Percentiles rank a stretch among this genome's conserved stretches.
Evolutionary conservation across 2,329 filamentous ascomycete species (phyloP).

Genomic region (Aureobasidium musti): DNA sequence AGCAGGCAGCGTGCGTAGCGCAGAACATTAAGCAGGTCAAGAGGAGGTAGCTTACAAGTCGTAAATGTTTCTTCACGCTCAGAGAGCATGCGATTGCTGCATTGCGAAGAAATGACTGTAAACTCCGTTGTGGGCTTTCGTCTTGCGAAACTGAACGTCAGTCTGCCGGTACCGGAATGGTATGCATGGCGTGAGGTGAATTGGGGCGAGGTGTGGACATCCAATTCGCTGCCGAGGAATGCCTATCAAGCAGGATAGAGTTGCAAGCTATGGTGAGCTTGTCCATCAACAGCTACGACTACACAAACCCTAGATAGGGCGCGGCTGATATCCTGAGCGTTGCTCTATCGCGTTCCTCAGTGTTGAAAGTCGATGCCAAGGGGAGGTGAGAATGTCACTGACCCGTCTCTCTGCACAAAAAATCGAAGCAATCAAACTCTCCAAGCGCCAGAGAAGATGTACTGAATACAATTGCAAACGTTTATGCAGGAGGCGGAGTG

Average conservation of each 20-base stretch:
- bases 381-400: neutral
- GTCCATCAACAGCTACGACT: neutral
- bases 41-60: neutral
- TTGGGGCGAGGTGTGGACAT: neutral
- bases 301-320: neutral
- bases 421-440: conserved; percentile 1
- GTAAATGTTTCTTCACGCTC: too few species aligned
- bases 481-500: conserved; percentile 17
- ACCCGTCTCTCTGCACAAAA: neutral
- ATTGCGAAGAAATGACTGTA: neutral
- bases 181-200: neutral
- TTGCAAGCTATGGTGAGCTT: neutral
- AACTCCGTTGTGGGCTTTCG: neutral
- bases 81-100: too few species aligned
- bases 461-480: neutral
- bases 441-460: neutral
- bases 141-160: neutral
- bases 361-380: neutral
- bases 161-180: neutral
- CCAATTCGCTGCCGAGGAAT: neutral
- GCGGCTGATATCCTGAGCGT: neutral
- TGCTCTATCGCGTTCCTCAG: neutral
- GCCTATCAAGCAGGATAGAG: neutral
- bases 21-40: neutral
- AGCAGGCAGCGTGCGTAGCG: neutral